A percentile compares a stretch with the other conserved stretches of the same genome.
Conservation (phyloP, 2,329 filamentous ascomycete genomes). For the Hypoxylon sp. region DNA sequence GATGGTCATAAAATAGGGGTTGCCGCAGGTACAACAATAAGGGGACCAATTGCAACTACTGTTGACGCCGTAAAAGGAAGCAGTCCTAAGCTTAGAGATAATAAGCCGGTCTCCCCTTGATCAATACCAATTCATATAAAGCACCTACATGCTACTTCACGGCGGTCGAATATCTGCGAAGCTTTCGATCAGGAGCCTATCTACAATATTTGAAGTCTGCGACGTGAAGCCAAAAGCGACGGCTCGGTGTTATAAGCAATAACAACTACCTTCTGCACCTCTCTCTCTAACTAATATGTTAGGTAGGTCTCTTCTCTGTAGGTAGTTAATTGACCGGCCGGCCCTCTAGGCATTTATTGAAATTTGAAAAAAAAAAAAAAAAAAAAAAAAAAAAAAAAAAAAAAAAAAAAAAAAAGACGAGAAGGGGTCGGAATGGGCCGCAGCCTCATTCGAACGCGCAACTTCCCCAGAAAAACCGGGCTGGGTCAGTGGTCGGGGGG, state of each 20-base stretch:
- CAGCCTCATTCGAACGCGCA: background rate
- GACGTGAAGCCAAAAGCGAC: no score
- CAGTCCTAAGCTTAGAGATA: background rate
- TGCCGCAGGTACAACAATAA: background rate
- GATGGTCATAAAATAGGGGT: background rate
- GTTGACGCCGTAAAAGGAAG: background rate
- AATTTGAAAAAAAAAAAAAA: background rate
- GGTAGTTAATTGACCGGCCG: no score
- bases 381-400: background rate
- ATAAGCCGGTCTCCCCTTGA: no score
- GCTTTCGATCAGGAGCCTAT: no score
- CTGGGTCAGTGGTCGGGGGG: no score
- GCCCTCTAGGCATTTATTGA: no score
- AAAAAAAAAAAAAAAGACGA: background rate
- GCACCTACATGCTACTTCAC: background rate
- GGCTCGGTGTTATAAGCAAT: no score
- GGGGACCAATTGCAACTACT: background rate
- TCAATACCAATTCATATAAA: background rate
- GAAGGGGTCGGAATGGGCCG: background rate
- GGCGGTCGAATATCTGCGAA: no score
- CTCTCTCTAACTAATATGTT: no score
- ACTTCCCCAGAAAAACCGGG: background rate
- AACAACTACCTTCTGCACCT: no score
- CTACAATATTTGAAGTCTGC: no score
- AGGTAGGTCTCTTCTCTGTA: no score